Conservation (phyloP, 2,329 filamentous ascomycete species). For the Paecilomyces sp. region DNA sequence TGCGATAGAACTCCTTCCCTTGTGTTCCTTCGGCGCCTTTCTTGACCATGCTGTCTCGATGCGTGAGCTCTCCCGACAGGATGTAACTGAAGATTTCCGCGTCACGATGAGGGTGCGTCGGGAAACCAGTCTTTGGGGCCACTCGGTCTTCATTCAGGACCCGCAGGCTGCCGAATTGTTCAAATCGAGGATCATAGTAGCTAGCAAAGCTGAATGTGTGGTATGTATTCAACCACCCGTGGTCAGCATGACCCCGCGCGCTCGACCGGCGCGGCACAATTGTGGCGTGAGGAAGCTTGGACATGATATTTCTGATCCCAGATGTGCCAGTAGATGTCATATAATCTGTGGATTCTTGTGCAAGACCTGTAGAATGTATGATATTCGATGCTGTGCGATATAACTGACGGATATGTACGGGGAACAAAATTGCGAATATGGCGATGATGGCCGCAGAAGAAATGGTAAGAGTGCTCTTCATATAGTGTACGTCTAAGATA, state of each 20-base stretch:
- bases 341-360: neutral
- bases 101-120: conserved; percentile 76
- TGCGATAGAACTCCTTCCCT: conserved; percentile 58
- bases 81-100: conserved; percentile 90
- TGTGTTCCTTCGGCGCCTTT: conserved; percentile 57
- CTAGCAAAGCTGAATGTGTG: conserved; percentile 79
- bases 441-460: neutral
- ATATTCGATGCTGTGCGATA: neutral
- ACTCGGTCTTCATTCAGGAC: conserved; percentile 89
- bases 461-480: neutral
- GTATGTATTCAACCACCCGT: conserved; percentile 82
- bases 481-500: neutral
- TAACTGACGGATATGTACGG: neutral
- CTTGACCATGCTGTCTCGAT: conserved; percentile 76
- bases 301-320: conserved; percentile 43
- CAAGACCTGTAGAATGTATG: neutral
- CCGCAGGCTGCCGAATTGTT: conserved; percentile 66
- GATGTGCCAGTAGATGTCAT: neutral
- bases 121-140: conserved; percentile 65
- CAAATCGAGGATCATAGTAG: conserved; percentile 61
- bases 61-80: conserved; percentile 76
- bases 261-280: conserved; percentile 68
- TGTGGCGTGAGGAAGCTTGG: conserved; percentile 60
- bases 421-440: neutral
- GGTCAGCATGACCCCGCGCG: conserved; percentile 67